These are phyloP conservation scores for Solanum stenotomum DNA, from an alignment of 257 asterid genomes.

Conservation along the genomic window DNA sequence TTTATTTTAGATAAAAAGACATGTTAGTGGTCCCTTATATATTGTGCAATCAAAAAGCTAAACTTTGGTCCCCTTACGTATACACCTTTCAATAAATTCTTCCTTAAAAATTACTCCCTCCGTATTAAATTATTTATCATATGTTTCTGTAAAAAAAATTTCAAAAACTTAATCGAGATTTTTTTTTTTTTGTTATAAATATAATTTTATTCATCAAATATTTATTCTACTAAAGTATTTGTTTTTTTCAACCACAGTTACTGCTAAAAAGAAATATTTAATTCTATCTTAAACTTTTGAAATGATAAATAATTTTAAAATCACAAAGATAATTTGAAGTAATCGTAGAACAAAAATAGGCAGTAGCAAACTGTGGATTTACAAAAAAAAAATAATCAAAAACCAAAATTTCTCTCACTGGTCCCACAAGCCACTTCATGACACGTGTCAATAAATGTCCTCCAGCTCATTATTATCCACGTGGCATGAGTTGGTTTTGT, in stretches of 20 bases:
- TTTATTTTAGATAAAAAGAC: background rate
- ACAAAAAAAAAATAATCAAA: background rate
- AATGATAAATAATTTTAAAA: background rate
- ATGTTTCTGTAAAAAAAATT: background rate
- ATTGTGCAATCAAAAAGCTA: background rate
- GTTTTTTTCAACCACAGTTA: background rate
- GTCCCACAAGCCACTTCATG: background rate
- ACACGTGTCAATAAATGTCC: conserved; percentile 6
- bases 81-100: background rate
- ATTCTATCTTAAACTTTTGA: background rate
- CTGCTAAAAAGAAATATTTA: background rate
- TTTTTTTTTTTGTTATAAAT: background rate
- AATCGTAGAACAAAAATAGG: background rate
- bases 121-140: background rate
- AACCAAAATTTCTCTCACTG: background rate
- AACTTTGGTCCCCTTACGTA: background rate
- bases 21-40: conserved; percentile 10
- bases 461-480: background rate
- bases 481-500: background rate
- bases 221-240: background rate
- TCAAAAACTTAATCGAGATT: background rate
- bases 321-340: background rate
- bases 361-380: background rate
- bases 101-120: background rate
- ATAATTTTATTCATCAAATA: background rate